These are phyloP conservation scores for Colletotrichum acutatum DNA, from an alignment of 2,329 filamentous ascomycete species.

Conservation along the genomic window DNA sequence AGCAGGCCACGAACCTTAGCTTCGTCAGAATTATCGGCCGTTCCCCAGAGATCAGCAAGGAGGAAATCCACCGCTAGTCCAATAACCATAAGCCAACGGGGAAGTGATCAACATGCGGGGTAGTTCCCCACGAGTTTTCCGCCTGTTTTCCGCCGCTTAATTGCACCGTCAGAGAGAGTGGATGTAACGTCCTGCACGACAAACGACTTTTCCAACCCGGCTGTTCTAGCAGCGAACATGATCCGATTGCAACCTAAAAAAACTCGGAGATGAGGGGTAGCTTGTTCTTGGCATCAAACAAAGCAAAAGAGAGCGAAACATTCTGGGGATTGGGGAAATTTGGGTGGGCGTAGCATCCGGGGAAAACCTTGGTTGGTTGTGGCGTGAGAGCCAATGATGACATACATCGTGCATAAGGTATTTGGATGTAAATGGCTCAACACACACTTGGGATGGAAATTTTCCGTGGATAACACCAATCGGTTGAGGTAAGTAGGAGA, in stretches of 20 bases:
- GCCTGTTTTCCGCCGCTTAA: background rate
- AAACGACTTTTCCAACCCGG: background rate
- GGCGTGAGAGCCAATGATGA: background rate
- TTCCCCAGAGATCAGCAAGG: constrained; percentile 17
- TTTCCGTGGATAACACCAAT: background rate
- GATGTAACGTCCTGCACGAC: constrained; percentile 14
- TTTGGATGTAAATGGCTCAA: background rate
- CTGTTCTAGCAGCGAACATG: background rate
- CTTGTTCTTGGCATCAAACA: background rate
- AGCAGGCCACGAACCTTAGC: background rate
- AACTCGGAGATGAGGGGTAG: constrained; percentile 4
- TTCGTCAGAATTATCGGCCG: constrained; percentile 30
- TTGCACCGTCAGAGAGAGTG: background rate
- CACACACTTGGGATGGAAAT: background rate
- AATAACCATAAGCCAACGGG: background rate
- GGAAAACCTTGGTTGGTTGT: background rate
- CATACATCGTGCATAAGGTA: background rate
- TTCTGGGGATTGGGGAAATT: background rate
- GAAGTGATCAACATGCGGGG: background rate
- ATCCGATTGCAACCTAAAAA: background rate
- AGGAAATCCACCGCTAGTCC: background rate
- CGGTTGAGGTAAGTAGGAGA: background rate
- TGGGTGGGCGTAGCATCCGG: background rate
- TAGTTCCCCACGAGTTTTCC: constrained; percentile 12
- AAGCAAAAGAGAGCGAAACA: background rate